Evolutionary conservation across 352 stramenopile species (phyloP), one percentile per base, ranked within the genome.

Genomic region (Paralagenidium karlingii): DNA sequence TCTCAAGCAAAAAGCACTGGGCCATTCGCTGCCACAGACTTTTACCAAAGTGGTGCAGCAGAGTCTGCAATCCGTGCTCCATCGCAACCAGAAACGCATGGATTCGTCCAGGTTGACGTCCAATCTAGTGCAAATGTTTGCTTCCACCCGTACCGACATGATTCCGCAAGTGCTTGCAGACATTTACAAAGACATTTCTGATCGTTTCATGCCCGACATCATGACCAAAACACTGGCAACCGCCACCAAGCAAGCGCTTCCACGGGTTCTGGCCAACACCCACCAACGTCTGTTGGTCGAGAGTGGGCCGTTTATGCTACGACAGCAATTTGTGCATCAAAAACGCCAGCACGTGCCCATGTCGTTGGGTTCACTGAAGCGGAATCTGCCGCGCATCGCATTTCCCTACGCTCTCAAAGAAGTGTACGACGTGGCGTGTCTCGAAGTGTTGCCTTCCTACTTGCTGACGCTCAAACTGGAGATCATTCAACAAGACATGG

Each of bases 381-480:
- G 51, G 18, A 67, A 81, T 33, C 40, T 83, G 15, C 47, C 61
- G 24, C 47, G 46, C 8, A 50, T 81, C 11, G 66, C 70, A 10
- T 78, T 83, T 28, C 74, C 69, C 12, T 82, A 82, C 31, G 58
- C 68, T 21, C 15, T 82, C 18, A 53, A 63, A 26, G 70, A 82
- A 44, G 49, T 75, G 6, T 82, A 68, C 13, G 55, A 78, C 15
- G 54, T 68, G 11, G 53, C 74, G 0, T 79, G 74, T 22, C 47
- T 87, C 5, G 70, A 87, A 41, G 58, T 41, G 0, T 68, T 87
- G 28, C 69, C 74, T 6, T 73, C 56, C 28, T 38, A 81, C 6
- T 24, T 87, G 26, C 56, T 57, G 5, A 49, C 68, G 8, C 82
- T 87, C 57, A 82, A 83, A 45, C 58, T 34, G 30, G 68, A 82